Evolutionary conservation across 352 stramenopile species (phyloP), one percentile per base, ranked within the genome.

Genomic region (Phytophthora litchii): DNA sequence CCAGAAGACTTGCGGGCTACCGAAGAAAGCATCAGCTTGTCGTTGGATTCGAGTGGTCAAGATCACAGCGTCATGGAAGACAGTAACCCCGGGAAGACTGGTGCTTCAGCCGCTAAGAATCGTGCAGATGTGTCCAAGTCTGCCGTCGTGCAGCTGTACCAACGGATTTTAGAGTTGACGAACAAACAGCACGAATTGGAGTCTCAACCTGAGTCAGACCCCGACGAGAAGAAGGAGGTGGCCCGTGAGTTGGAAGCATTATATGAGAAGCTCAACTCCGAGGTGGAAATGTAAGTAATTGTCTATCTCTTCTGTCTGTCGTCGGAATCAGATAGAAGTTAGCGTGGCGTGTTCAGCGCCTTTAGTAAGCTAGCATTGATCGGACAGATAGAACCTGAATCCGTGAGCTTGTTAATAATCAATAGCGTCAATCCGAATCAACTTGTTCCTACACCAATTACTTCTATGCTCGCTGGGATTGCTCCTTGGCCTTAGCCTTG

Each of bases 121-220:
- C 44, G 54, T 11, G 47, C 45, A 2, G 54, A 67, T 12, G 41
- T 45, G 6, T 63, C 67, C 10, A 83, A 82, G 48, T 67, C 65
- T 12, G 75, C 72, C 35, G 63, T 89, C 48, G 76, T 85, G 52
- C 73, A 74, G 46, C 52, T 89, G 13, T 89, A 89, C 59, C 76
- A 89, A 58, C 71, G 76, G 55, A 82, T 89, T 29, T 32, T 89
- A 31, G 76, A 85, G 60, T 58, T 85, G 40, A 89, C 79, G 5
- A 86, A 82, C 66, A 52, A 71, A 38, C 76, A 85, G 54, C 76
- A 86, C 46, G 60, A 72, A 17, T 48, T 89, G 19, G 74, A 89
- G 58, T 46, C 62, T 4, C 65, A 78, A 27, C 63, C 73, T 1
- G 54, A 76, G n/a, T 65, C 67, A 0, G 63, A 81, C 32, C 21